Base-by-base conservation (phyloP, 208 protist genomes). In the Trypanosomatidae sp. region DNA sequence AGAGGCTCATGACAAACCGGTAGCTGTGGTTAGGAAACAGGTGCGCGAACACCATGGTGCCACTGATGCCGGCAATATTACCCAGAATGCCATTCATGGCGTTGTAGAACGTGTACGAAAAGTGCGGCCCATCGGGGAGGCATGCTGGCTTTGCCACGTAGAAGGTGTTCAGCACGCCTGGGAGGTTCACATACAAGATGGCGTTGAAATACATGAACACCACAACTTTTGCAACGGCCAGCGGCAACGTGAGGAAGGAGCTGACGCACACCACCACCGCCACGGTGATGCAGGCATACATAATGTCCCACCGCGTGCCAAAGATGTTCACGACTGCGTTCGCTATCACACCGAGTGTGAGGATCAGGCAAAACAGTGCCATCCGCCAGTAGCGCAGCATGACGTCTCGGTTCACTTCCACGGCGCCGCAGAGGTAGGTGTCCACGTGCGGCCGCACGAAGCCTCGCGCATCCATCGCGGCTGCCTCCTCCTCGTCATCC, bases 31-130 rank as follows among this genome's bases (percentile, higher is more conserved):
- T 81, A 19, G 79, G 82, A 64, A 91, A 81, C 36, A 85, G 76
- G 71, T 87, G 82, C 2, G 78, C 66, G 55, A 95, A 92, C 2
- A 88, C 5, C 22, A 78, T 76, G 9, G 84, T 74, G 30, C 86
- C 90, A 43, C 84, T 36, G 28, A 90, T 70, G 59, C 85, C 79
- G 30, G 77, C 79, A 8, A 83, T 62, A 73, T 85, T 87, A 52
- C 79, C 84, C n/a, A 89, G 58, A 64, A 79, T 39, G 50, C 74
- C 72, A n/a, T 69, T 80, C 28, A 88, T 77, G 33, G 85, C 87
- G 50, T 79, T 77, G 83, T 90, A 91, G 71, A 90, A 91, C 58
- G 85, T 89, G 76, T 83, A 81, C 7, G 43, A 71, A 74, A 94
- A 94, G 56, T 91, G 73, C n/a, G 90, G 90, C 46, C 87, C 90